Conservation (phyloP, 768 basidiomycete genomes). For the Xanthoconium stramineum region DNA sequence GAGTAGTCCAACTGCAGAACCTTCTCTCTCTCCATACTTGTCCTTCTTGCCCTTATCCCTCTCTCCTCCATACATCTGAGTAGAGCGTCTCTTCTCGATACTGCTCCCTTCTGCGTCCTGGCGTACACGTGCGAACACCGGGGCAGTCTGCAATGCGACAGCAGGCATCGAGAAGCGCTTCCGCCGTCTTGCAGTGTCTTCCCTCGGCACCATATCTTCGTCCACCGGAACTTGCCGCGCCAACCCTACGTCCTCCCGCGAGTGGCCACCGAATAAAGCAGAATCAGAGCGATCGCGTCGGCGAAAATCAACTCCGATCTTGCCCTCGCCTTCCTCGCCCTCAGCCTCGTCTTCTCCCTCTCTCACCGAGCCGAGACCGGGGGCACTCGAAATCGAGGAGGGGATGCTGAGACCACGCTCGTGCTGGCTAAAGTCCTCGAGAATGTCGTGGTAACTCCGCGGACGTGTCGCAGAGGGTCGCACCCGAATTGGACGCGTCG, state of each 20-base stretch:
- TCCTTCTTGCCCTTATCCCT: constrained; percentile 21
- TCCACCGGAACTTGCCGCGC: neutral
- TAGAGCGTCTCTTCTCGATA: constrained; percentile 46
- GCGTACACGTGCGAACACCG: constrained; percentile 58
- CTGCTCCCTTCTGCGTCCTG: constrained; percentile 16
- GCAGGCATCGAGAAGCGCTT: constrained; percentile 77
- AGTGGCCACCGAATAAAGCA: neutral
- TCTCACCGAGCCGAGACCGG: constrained; percentile 20
- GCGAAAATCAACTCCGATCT: neutral
- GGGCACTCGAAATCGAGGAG: constrained; percentile 30
- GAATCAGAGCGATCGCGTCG: neutral
- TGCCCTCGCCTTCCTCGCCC: neutral
- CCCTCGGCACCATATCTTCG: constrained; percentile 33
- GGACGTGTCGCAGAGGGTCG: constrained; percentile 42
- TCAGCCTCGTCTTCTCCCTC: constrained; percentile 19
- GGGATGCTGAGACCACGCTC: constrained; percentile 29
- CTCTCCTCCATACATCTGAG: constrained; percentile 50
- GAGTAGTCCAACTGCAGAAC: constrained; percentile 29
- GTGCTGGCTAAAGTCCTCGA: constrained; percentile 57
- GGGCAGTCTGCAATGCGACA: constrained; percentile 70
- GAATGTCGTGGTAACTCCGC: constrained; percentile 62
- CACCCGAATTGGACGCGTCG: constrained; percentile 26
- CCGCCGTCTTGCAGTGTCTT: constrained; percentile 58
- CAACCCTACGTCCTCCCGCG: constrained; percentile 3
- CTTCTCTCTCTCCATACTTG: constrained; percentile 20